phyloP scores from a whole-genome alignment of 2,329 filamentous ascomycete genomes.

The Calonectria hawksworthii region DNA sequence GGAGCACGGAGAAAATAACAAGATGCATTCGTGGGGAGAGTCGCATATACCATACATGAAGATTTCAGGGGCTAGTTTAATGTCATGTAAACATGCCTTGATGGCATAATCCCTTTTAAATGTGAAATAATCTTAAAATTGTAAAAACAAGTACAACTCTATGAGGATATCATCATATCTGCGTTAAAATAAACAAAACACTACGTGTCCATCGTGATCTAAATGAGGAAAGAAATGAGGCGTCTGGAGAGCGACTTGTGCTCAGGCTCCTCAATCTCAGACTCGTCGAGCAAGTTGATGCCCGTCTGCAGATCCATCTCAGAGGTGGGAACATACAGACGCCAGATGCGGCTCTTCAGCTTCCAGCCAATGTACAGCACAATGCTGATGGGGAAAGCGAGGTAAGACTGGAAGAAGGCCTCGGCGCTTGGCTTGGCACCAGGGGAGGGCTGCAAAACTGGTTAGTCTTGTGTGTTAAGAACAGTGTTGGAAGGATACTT shows the following conservation, averaged over 20 bases:
- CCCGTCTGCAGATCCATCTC: slow-evolving; percentile 92
- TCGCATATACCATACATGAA: too few species aligned
- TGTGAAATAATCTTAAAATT: neutral
- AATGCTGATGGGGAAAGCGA: slow-evolving; percentile 76
- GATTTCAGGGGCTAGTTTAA: too few species aligned
- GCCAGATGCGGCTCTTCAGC: slow-evolving; percentile 74
- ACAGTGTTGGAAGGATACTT: neutral
- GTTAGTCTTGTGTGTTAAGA: neutral
- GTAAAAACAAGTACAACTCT: neutral
- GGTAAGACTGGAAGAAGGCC: slow-evolving; percentile 80
- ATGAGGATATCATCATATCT: slow-evolving; percentile 11
- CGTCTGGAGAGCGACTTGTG: neutral
- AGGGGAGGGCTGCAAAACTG: slow-evolving; percentile 56
- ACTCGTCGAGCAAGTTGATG: slow-evolving; percentile 79
- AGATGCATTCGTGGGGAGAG: too few species aligned
- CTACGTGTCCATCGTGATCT: neutral
- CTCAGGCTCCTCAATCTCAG: slow-evolving; percentile 81
- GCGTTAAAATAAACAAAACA: slow-evolving; percentile 9
- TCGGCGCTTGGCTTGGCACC: slow-evolving; percentile 78
- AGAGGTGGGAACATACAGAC: slow-evolving; percentile 68
- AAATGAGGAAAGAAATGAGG: slow-evolving; percentile 6
- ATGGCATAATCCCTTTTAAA: neutral
- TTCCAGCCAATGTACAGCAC: slow-evolving; percentile 81
- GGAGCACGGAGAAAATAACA: too few species aligned
- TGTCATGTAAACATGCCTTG: neutral